phyloP scores from a whole-genome alignment of 176 grass and related monocot species.

The Panicum miliaceum region DNA sequence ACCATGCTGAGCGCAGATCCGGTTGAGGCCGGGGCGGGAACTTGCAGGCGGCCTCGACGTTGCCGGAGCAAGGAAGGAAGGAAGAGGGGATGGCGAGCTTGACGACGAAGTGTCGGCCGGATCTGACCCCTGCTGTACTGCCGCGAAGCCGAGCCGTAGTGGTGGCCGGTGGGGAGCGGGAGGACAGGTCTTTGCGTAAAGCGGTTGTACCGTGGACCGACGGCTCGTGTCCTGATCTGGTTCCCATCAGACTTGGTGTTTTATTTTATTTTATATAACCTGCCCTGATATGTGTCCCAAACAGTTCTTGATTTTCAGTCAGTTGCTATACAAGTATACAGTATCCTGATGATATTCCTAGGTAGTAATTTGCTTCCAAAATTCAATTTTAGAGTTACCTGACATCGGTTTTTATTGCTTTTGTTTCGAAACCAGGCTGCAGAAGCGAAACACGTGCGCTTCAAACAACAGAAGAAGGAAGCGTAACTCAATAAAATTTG shows the following conservation, averaged over 20 bases:
- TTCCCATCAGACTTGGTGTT: not conserved
- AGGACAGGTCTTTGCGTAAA: slow-evolving; percentile 8
- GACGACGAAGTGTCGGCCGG: slow-evolving; percentile 39
- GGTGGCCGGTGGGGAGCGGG: not conserved
- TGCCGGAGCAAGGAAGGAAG: not conserved
- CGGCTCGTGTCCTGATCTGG: not conserved
- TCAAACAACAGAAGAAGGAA: not conserved
- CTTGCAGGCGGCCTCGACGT: not conserved
- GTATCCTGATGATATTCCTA: no score
- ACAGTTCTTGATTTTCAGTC: not conserved
- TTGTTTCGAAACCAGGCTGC: not conserved
- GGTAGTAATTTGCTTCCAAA: not conserved
- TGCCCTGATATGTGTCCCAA: not conserved
- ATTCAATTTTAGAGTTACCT: not conserved
- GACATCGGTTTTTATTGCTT: not conserved
- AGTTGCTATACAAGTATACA: no score
- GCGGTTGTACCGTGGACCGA: slow-evolving; percentile 6
- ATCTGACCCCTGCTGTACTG: slow-evolving; percentile 35
- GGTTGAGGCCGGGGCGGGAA: not conserved
- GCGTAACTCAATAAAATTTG: not conserved
- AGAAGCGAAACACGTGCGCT: no score
- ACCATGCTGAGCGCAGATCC: slow-evolving; percentile 43
- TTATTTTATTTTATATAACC: not conserved
- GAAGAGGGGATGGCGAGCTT: not conserved
- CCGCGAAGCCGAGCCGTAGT: slow-evolving; percentile 15